These are phyloP conservation scores for Monilinia fructicola DNA, from an alignment of 2,329 filamentous ascomycete genomes.

Conservation along the genomic window DNA sequence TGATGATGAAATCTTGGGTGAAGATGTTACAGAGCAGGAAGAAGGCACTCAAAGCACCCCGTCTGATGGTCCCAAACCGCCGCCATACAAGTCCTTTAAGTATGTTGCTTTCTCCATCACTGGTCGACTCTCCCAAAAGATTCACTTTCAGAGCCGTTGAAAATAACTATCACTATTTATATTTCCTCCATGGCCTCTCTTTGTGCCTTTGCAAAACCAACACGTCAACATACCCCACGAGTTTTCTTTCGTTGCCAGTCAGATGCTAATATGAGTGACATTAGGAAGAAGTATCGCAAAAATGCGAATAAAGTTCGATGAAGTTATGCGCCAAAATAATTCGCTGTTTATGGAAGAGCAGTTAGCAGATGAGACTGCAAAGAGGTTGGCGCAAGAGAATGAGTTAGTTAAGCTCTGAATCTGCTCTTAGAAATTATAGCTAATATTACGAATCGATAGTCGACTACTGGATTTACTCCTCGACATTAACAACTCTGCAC, in stretches of 20 bases:
- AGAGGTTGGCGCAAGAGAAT: slow-evolving; percentile 84
- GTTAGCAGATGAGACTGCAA: slow-evolving; percentile 75
- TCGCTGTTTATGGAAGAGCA: slow-evolving; percentile 78
- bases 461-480: slow-evolving; percentile 85
- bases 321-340: slow-evolving; percentile 77
- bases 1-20: slow-evolving; percentile 20
- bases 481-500: slow-evolving; percentile 81
- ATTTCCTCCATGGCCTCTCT: not conserved
- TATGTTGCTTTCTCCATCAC: not conserved
- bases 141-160: not conserved
- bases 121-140: not conserved
- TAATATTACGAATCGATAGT: slow-evolving; percentile 49
- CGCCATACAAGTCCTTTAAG: slow-evolving; percentile 14
- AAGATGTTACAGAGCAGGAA: slow-evolving; percentile 16
- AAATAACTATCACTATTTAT: not conserved
- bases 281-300: slow-evolving; percentile 96
- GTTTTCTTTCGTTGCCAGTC: not conserved
- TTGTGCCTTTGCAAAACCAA: slow-evolving; percentile 1
- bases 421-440: slow-evolving; percentile 2
- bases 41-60: slow-evolving; percentile 11
- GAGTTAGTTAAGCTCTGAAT: slow-evolving; percentile 61
- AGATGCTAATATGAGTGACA: slow-evolving; percentile 49
- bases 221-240: not conserved
- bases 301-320: slow-evolving; percentile 77
- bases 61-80: not conserved